Evolutionary conservation across 768 basidiomycete species (phyloP), one percentile per base, ranked within the genome.

Genomic region (Fomitopsis pulvina): DNA sequence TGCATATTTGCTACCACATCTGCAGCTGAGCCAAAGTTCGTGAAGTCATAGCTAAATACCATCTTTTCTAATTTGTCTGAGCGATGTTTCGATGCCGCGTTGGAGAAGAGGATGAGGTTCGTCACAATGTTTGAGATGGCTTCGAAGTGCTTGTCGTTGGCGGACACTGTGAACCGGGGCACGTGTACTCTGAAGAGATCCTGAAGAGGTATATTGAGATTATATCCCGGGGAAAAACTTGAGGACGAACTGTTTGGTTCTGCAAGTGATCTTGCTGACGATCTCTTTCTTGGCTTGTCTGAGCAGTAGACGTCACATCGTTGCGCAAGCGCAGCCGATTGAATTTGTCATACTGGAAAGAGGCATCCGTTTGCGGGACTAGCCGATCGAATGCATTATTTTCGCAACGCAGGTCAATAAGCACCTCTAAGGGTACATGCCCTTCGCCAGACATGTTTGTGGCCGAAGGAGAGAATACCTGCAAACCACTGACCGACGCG

Each of bases 301-400:
- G 64, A n/a, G 67, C 62, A 27, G 73, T 70, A 10, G 80, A 77
- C 27, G 83, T 81, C 26, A 84, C 68, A 53, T 79, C 81, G 56
- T 83, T 90, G 39, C 84, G 83, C 45, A 93, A 69, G 29, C 94
- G 83, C 8, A 96, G 76, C 37, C 86, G 84, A 67, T 98, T 98
- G 72, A 95, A 95, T 63, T 90, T 92, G 74, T 97, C 94, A 63
- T 93, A 92, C 41, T 83, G 86, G 53, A 95, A 80, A 3, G 77
- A 81, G 0, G 87, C 88, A 50, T 89, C 81, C 0, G 93, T 91
- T 65, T 91, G 88, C 2, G 91, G 87, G 5, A 97, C 87, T 32
- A 98, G 75, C 2, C 92, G 85, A 59, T 95, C 91, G 64, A 95
- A 95, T 43, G 81, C 81, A 42, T 74, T 72, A 52, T 81, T 86